phyloP scores from a whole-genome alignment of 345 rosid genomes.

The Theobroma cacao region DNA sequence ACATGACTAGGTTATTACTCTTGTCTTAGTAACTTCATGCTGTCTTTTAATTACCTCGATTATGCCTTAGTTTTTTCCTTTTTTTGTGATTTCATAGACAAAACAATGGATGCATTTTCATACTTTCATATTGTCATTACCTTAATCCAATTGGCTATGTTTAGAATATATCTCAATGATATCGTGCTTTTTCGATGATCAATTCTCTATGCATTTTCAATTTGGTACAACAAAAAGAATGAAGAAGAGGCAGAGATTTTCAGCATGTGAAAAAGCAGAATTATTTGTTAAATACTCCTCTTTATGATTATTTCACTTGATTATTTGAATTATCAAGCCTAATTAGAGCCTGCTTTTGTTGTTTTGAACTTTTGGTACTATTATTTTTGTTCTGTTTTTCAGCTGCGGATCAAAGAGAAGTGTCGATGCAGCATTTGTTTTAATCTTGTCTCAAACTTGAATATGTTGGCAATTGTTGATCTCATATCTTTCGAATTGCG shows the following conservation, averaged over 20 bases:
- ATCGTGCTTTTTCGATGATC: too few relatives aligned
- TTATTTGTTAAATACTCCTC: neutral
- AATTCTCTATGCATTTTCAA: neutral
- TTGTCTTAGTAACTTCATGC: neutral
- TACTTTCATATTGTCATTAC: neutral
- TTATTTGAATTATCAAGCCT: neutral
- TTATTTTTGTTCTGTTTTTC: neutral
- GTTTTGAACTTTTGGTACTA: neutral
- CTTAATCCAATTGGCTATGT: neutral
- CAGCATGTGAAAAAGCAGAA: neutral
- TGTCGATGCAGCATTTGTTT: neutral
- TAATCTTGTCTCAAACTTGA: neutral
- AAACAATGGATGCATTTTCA: neutral
- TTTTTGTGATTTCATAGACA: neutral
- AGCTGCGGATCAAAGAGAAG: neutral
- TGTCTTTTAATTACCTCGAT: too few relatives aligned
- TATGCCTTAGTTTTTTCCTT: neutral
- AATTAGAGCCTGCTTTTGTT: neutral
- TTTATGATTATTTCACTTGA: neutral
- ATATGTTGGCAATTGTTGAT: neutral
- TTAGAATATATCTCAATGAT: neutral
- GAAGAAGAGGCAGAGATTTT: neutral
- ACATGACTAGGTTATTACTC: conserved; percentile 68
- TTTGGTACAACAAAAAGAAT: neutral
- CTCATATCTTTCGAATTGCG: neutral